Evolutionary conservation across 2,329 filamentous ascomycete species (phyloP).

Genomic region (Aureobasidium melanogenum): DNA sequence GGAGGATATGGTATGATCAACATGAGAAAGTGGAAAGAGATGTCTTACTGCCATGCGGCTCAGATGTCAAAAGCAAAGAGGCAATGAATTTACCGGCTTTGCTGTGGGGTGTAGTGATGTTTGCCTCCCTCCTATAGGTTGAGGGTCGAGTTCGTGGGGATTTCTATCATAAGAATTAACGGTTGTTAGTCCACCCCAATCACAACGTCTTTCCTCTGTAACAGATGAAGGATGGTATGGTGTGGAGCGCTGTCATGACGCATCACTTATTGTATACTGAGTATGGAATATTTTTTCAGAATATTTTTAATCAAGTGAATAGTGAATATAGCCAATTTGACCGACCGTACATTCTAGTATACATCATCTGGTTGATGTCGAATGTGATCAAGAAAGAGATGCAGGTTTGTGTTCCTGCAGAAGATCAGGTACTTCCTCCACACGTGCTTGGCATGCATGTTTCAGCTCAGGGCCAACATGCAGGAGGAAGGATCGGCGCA

Average conservation of each 20-base stretch:
- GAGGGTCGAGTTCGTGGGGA: not conserved
- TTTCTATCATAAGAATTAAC: not conserved
- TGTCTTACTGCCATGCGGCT: constrained; percentile 11
- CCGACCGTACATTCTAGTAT: not conserved
- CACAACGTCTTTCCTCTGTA: constrained; percentile 1
- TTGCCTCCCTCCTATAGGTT: not conserved
- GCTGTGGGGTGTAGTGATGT: not conserved
- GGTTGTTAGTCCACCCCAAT: constrained; percentile 4
- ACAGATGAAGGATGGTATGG: not conserved
- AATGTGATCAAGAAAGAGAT: not conserved
- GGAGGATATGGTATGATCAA: constrained; percentile 1
- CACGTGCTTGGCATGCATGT: constrained; percentile 3
- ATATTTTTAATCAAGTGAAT: not conserved
- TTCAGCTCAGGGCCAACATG: not conserved
- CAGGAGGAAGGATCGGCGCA: constrained; percentile 6
- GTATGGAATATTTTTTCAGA: not conserved
- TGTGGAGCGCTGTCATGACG: not conserved
- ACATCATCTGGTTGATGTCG: not conserved
- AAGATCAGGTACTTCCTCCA: not conserved
- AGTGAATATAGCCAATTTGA: not conserved
- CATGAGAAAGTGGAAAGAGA: not conserved
- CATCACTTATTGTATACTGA: not conserved
- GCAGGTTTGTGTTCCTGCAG: not conserved
- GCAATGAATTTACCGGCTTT: not conserved
- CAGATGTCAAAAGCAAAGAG: constrained; percentile 8